Evolutionary conservation across 164 flowering plant species (phyloP), one percentile per base, ranked within the genome.

Genomic region (Hamamelis virginiana): DNA sequence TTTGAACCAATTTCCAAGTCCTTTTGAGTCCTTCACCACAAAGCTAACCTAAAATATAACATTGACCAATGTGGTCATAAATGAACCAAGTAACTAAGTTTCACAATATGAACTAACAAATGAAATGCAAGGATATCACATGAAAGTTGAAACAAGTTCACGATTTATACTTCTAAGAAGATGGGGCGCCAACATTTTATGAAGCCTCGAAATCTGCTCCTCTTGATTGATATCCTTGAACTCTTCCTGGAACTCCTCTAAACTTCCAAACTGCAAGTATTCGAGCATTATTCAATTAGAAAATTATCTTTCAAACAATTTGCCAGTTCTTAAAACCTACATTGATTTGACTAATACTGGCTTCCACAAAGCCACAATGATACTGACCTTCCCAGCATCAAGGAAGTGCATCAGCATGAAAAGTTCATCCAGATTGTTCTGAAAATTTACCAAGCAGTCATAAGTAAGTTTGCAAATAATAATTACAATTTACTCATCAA

Each of bases 391-490:
- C 53, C 96, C 99, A 74, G 96, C 91, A 84, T 96, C 99, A 77
- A 96, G 97, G 75, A 96, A 96, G 74, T 96, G 97, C 99, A 96
- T 96, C 33, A 96, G 95, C 99, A 96, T 92, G 78, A 96, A 96
- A 55, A 96, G 88, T 81, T 96, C 99, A 75, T 96, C 97, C 81
- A 96, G 79, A 76, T 96, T 96, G 83, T 96, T 96, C 99, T 96
- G 93, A 72, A 82, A 79, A 55, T 13, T 9, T 21, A 65, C 23
- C 65, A 82, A 70, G 61, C 52, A 28, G 12, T 26, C n/a, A 25
- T 47, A 65, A n/a, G 41, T 50, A 27, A 33, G 46, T 27, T 16
- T 28, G 26, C 18, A 65, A 65, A 16, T 33, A 10, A n/a, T 1
- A 51, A 26, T 11, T 1, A 10, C 25, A 15, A 62, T 12, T 4